A percentile compares a stretch with the other conserved stretches of the same genome.
These are phyloP conservation scores for Backusella mclennaniae DNA, from an alignment of 192 early-diverging fungal genomes.

Conservation along the genomic window DNA sequence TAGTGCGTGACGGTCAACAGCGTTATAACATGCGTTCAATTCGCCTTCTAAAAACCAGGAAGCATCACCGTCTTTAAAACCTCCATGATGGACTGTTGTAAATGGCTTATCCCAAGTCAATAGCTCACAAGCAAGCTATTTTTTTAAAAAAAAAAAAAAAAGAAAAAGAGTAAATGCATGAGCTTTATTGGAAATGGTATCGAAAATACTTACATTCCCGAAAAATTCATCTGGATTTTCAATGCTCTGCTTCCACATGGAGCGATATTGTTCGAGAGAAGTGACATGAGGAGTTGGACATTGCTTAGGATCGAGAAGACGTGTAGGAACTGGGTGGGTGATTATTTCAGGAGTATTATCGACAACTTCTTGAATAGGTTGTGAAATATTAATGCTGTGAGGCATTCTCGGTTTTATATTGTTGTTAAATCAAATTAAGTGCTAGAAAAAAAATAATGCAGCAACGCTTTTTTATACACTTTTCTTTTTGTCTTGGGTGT, in stretches of 20 bases:
- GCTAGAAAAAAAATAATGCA: too few species aligned
- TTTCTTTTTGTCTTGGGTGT: not conserved
- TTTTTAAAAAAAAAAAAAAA: slow-evolving; percentile 6
- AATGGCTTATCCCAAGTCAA: slow-evolving; percentile 85
- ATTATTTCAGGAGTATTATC: slow-evolving; percentile 3
- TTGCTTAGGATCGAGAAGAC: slow-evolving; percentile 55
- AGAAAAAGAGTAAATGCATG: too few species aligned
- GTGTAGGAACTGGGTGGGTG: slow-evolving; percentile 54
- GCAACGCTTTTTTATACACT: not conserved
- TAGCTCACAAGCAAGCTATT: slow-evolving; percentile 69
- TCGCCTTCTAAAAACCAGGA: slow-evolving; percentile 92
- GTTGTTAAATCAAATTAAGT: not conserved
- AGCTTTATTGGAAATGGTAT: slow-evolving; percentile 71
- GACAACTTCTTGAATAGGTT: not conserved
- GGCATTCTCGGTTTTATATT: not conserved
- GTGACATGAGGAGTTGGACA: slow-evolving; percentile 70
- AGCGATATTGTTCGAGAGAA: slow-evolving; percentile 74
- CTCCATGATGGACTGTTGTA: slow-evolving; percentile 65
- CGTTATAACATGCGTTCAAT: slow-evolving; percentile 94
- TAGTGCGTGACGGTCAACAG: slow-evolving; percentile 61
- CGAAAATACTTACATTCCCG: slow-evolving; percentile 72
- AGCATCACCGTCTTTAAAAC: slow-evolving; percentile 79
- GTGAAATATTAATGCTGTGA: not conserved
- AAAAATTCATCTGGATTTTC: slow-evolving; percentile 79
- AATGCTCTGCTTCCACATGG: slow-evolving; percentile 78